These are phyloP conservation scores for Fomitopsis pinicola DNA, from an alignment of 1,284 basidiomycete species.

Conservation along the genomic window DNA sequence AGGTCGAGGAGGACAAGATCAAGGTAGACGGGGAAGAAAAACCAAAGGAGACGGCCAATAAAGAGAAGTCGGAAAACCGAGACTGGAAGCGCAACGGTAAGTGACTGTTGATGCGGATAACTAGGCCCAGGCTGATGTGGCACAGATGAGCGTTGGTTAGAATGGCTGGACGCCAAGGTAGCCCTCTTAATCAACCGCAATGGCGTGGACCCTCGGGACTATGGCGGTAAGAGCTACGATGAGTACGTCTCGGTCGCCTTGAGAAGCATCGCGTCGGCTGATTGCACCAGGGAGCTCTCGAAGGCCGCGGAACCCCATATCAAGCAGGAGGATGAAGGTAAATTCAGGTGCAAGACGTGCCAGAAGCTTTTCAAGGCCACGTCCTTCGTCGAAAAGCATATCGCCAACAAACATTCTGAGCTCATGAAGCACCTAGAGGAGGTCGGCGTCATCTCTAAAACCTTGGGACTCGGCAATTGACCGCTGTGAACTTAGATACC, in stretches of 20 bases:
- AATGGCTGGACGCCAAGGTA: constrained; percentile 81
- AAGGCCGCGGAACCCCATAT: constrained; percentile 75
- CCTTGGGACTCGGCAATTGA: constrained; percentile 1
- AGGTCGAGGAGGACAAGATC: constrained; percentile 34
- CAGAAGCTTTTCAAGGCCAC: constrained; percentile 94
- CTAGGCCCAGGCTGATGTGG: constrained; percentile 1
- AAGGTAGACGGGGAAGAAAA: constrained; percentile 36
- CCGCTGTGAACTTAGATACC: constrained; percentile 50
- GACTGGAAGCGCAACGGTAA: constrained; percentile 71
- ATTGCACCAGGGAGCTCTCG: constrained; percentile 62
- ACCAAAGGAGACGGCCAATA: constrained; percentile 23
- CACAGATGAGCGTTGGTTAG: constrained; percentile 82
- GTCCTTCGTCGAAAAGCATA: constrained; percentile 93
- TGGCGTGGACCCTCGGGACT: constrained; percentile 78
- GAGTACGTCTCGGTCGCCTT: constrained; percentile 56
- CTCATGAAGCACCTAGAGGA: constrained; percentile 75
- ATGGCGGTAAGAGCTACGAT: constrained; percentile 84
- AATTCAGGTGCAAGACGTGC: constrained; percentile 93
- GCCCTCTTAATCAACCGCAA: constrained; percentile 73
- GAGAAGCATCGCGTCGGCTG: constrained; percentile 5
- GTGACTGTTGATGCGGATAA: constrained; percentile 14
- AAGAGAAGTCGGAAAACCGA: constrained; percentile 42
- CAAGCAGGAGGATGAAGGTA: constrained; percentile 93
- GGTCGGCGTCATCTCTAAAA: constrained; percentile 33
- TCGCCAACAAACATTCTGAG: constrained; percentile 85